Evolutionary conservation across 2,329 filamentous ascomycete species (phyloP).

Genomic region (Penicillium sp.): DNA sequence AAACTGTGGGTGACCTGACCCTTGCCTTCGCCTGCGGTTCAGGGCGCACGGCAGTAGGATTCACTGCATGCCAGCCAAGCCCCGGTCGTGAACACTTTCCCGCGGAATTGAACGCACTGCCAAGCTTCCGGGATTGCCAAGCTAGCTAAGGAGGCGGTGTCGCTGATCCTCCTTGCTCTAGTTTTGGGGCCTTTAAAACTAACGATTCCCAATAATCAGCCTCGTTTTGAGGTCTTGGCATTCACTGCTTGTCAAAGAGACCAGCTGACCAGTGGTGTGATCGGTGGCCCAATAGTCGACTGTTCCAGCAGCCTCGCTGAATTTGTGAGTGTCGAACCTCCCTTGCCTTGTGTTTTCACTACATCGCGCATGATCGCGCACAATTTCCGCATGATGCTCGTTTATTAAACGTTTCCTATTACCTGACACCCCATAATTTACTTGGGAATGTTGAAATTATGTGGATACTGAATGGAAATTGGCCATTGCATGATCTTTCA

Average conservation of each 20-base stretch:
- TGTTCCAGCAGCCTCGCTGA: too few species aligned
- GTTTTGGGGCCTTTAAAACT: not conserved
- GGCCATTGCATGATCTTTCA: not conserved
- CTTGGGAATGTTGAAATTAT: constrained; percentile 9
- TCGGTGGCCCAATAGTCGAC: not conserved
- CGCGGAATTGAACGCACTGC: not conserved
- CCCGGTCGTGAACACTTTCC: not conserved
- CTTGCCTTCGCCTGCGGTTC: not conserved
- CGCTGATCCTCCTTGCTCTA: not conserved
- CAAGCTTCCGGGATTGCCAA: constrained; percentile 5
- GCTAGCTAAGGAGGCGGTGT: not conserved
- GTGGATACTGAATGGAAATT: constrained; percentile 7
- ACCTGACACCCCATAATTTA: constrained; percentile 8
- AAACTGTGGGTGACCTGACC: not conserved
- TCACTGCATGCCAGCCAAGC: constrained; percentile 5
- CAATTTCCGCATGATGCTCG: constrained; percentile 7
- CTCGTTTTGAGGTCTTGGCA: not conserved
- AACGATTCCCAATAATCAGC: not conserved
- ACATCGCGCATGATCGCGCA: not conserved
- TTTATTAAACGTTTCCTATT: constrained; percentile 13
- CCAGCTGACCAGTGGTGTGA: not conserved
- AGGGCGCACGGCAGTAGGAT: not conserved
- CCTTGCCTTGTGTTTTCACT: not conserved
- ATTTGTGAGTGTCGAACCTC: constrained; percentile 2
- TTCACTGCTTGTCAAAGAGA: not conserved